Evolutionary conservation across 164 flowering plant species (phyloP).

Genomic region (Berberis thunbergii): DNA sequence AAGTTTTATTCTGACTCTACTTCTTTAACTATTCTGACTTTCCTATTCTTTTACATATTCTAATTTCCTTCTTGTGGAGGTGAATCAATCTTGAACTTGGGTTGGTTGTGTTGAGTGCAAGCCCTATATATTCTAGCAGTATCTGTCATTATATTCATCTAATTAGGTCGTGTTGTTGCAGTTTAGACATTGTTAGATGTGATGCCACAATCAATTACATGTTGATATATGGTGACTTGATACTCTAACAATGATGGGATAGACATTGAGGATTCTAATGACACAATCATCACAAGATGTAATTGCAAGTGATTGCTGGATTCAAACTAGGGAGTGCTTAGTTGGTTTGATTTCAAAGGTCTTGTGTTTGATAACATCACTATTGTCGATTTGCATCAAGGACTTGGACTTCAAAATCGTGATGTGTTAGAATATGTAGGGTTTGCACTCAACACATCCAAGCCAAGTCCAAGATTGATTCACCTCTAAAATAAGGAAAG

Average conservation of each 20-base stretch:
- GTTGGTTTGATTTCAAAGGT: conserved; percentile 52
- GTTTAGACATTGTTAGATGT: conserved; percentile 69
- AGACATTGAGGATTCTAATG: conserved; percentile 88
- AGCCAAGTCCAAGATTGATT: too few species aligned
- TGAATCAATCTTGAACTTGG: too few species aligned
- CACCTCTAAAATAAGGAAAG: too few species aligned
- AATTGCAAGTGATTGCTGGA: conserved; percentile 73
- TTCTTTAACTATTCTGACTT: too few species aligned
- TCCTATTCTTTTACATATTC: too few species aligned
- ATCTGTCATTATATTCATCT: too few species aligned
- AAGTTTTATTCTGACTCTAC: too few species aligned
- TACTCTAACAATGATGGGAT: conserved; percentile 95
- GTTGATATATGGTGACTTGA: conserved; percentile 72
- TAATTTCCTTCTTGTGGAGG: too few species aligned
- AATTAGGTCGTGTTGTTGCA: conserved; percentile 1
- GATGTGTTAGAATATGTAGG: conserved; percentile 36
- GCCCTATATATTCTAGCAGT: too few species aligned
- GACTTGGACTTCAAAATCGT: conserved; percentile 90
- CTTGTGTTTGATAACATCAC: conserved; percentile 81
- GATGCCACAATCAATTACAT: conserved; percentile 53
- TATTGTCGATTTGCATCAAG: conserved; percentile 84
- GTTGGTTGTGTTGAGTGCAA: too few species aligned
- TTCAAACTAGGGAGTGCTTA: conserved; percentile 90
- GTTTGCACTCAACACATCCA: neutral
- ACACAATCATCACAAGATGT: conserved; percentile 74